A percentile compares a stretch with the other conserved stretches of the same genome.
phyloP scores from a whole-genome alignment of 2,329 filamentous ascomycete species.

The Fusarium tupiense region DNA sequence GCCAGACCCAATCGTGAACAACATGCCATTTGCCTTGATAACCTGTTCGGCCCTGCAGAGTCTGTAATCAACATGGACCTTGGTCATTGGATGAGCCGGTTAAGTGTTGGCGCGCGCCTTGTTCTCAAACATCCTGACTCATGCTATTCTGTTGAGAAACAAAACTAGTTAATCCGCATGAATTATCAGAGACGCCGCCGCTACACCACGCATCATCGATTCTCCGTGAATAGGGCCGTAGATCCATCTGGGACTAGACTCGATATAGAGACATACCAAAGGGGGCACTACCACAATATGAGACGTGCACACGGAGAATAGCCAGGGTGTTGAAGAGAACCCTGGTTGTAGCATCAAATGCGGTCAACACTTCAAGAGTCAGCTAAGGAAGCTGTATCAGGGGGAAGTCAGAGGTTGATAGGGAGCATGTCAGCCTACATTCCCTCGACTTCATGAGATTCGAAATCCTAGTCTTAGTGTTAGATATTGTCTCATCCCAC shows the following conservation, averaged over 20 bases:
- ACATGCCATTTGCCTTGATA: slow-evolving; percentile 1
- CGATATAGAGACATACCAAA: slow-evolving; percentile 1
- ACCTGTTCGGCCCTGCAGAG: slow-evolving; percentile 12
- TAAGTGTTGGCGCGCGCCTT: slow-evolving; percentile 18
- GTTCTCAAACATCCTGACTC: slow-evolving; percentile 21
- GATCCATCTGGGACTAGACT: slow-evolving; percentile 34
- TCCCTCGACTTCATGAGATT: slow-evolving; percentile 11
- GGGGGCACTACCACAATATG: slow-evolving; percentile 29
- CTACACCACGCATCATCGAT: slow-evolving; percentile 20
- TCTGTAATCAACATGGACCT: slow-evolving; percentile 6
- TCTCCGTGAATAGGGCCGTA: slow-evolving; percentile 32
- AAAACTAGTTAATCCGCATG: slow-evolving; percentile 19
- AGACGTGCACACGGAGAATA: slow-evolving; percentile 44
- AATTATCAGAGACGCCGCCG: slow-evolving; percentile 11
- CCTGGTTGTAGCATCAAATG: slow-evolving; percentile 31
- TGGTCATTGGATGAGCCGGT: slow-evolving; percentile 16
- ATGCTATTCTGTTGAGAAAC: slow-evolving; percentile 26
- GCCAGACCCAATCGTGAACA: neutral
- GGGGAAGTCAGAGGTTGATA: slow-evolving; percentile 29
- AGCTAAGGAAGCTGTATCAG: neutral
- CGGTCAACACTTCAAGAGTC: slow-evolving; percentile 37
- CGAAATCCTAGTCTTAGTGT: slow-evolving; percentile 12
- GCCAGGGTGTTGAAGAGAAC: slow-evolving; percentile 35
- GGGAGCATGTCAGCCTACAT: slow-evolving; percentile 12
- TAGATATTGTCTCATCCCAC: slow-evolving; percentile 30